Base-by-base conservation (phyloP, 257 asterid species). In the Agastache rugosa region DNA sequence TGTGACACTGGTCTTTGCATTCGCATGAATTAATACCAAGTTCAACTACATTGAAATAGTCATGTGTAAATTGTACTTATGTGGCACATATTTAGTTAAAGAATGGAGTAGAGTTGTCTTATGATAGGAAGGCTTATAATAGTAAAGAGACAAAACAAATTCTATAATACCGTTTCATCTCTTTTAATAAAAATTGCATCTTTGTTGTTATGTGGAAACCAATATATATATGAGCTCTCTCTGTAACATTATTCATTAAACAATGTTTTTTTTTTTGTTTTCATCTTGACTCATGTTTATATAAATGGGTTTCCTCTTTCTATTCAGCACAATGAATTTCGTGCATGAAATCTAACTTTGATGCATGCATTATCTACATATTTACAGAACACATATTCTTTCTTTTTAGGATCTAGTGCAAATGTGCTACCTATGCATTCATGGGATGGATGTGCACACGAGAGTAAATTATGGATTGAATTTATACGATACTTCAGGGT, bases 231-330 rank as follows among this genome's bases (percentile, higher is more conserved):
- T 17, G n/a, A 31, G 22, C 44, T 29, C 44, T 39, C 16, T 39
- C 17, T 37, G 15, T 63, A 11, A 10, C 10, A 0, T 15, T 60
- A 27, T 14, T 59, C 20, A 5, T 15, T 31, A 8, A 22, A n/a
- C 60, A 44, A 62, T 17, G 20, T 48, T 35, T 47, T 73, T 70
- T 70, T 71, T 34, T 3, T 48, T 8, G 22, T 25, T 53, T 41
- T 64, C 31, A 7, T 55, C 34, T 29, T 4, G 48, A 9, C 72
- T 45, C 22, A 16, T 67, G 61, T 47, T 67, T 44, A 19, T 22
- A 59, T 14, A 6, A 10, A 15, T 7, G 65, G 19, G 11, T 58
- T 58, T 23, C 19, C 39, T 11, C 3, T 27, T 59, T 59, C 41
- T 17, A 34, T 25, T 66, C 29, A 47, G 72, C 60, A 27, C 67